A percentile compares a stretch with the other conserved stretches of the same genome.
These are phyloP conservation scores for Fragosphaeria purpurea DNA, from an alignment of 2,329 filamentous ascomycete genomes.

Conservation along the genomic window DNA sequence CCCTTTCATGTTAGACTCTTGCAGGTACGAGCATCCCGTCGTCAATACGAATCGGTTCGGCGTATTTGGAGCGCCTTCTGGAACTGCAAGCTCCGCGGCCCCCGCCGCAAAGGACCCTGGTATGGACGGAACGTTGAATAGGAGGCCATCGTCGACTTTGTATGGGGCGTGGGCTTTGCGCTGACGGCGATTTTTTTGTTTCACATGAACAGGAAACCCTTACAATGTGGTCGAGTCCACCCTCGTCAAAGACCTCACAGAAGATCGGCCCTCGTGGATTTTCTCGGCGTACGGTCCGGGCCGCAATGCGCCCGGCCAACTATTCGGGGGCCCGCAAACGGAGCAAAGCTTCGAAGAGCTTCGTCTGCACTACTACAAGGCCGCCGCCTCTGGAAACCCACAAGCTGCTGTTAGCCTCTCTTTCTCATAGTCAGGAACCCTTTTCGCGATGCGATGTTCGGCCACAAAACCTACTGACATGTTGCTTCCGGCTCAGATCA, in stretches of 20 bases:
- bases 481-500: conserved; percentile 32
- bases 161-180: too few relatives aligned
- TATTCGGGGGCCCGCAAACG: conserved; percentile 68
- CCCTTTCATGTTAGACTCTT: conserved; percentile 31
- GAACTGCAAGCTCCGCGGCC: neutral
- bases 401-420: conserved; percentile 33
- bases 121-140: too few relatives aligned
- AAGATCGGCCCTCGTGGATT: conserved; percentile 72
- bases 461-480: too few relatives aligned
- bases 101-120: neutral
- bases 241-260: conserved; percentile 57
- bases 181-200: too few relatives aligned
- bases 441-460: too few relatives aligned
- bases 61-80: conserved; percentile 14
- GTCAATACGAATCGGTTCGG: conserved; percentile 47
- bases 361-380: conserved; percentile 59
- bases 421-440: too few relatives aligned
- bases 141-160: too few relatives aligned
- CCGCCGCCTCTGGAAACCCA: conserved; percentile 49
- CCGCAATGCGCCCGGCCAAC: conserved; percentile 63
- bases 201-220: conserved; percentile 10
- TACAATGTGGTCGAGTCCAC: conserved; percentile 47
- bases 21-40: conserved; percentile 43
- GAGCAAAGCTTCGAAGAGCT: conserved; percentile 89
- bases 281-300: conserved; percentile 79